Conservation (phyloP, 108 stramenopile species). For the Cyclostephanos tholiformis region DNA sequence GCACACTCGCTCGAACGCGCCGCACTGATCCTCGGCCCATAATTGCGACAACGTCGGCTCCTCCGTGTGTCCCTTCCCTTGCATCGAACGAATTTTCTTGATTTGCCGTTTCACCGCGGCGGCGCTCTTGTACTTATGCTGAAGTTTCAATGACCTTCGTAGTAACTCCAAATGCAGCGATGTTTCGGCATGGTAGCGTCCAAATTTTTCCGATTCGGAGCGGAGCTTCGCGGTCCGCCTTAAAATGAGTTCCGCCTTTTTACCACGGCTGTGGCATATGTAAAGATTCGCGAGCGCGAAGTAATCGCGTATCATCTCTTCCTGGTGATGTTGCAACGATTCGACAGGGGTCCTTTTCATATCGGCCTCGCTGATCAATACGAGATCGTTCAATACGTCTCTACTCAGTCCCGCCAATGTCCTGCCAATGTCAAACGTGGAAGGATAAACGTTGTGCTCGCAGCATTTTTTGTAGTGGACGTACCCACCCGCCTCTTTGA, state of each 20-base stretch:
- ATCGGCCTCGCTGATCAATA: slow-evolving; percentile 29
- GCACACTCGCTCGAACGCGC: slow-evolving; percentile 23
- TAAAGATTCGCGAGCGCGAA: slow-evolving; percentile 36
- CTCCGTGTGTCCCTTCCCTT: slow-evolving; percentile 6
- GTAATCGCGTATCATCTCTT: slow-evolving; percentile 41
- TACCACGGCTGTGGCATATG: slow-evolving; percentile 22
- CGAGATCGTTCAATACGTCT: slow-evolving; percentile 26
- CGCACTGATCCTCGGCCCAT: slow-evolving; percentile 31
- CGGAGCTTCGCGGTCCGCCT: slow-evolving; percentile 37
- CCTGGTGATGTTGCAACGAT: slow-evolving; percentile 17
- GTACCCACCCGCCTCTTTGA: slow-evolving; percentile 40
- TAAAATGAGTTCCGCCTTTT: slow-evolving; percentile 30
- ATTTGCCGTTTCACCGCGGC: slow-evolving; percentile 15
- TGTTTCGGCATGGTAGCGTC: slow-evolving; percentile 40
- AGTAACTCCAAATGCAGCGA: slow-evolving; percentile 28
- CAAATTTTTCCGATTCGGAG: slow-evolving; percentile 23
- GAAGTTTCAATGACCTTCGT: slow-evolving; percentile 26
- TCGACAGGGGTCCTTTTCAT: slow-evolving; percentile 8
- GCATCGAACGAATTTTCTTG: neutral
- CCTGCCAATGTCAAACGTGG: slow-evolving; percentile 26
- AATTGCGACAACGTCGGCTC: slow-evolving; percentile 13
- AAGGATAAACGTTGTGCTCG: slow-evolving; percentile 22
- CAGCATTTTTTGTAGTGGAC: slow-evolving; percentile 33
- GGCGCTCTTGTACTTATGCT: slow-evolving; percentile 42
- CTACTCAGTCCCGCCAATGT: slow-evolving; percentile 33